Evolutionary conservation across 192 early-diverging fungal species (phyloP), one percentile per base, ranked within the genome.

Genomic region (Backusella mclennaniae): DNA sequence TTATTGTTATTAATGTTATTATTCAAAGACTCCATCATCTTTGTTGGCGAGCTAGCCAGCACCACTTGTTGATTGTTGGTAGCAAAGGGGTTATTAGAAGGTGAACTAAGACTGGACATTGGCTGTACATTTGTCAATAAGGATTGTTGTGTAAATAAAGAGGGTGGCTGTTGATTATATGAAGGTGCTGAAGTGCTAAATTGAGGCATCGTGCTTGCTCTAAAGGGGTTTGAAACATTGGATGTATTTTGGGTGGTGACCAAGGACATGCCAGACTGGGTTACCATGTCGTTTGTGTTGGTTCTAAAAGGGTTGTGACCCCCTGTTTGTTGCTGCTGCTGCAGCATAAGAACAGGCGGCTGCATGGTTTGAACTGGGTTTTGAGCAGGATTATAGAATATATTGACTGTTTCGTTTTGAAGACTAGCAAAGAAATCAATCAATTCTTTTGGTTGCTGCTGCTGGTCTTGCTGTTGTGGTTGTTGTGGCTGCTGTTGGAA

Each of bases 361-460:
- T 71, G 42, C 15, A 42, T 42, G n/a, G 33, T 44, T 59, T 76
- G 66, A 31, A 69, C 33, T 19, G 19, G 49, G 7, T 71, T 68
- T 36, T 59, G 67, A 15, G 67, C 71, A 9, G 77, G 39, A 31
- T 73, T 67, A 56, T 73, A 52, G 44, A 74, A 79, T 23, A 73
- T 73, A 41, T 66, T 68, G 9, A 68, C 73, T 15, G 69, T 73
- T 35, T 82, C 80, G 39, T 78, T 77, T 66, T 77, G 73, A 6
- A 82, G 69, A 56, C 76, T 75, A 21, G 73, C 31, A 66, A 82
- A 82, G 73, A 82, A 82, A 44, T 82, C 80, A 14, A 77, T 63
- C 29, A 77, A 35, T 59, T 81, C 71, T 23, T 77, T 76, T 41
- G 80, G 80, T 36, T 76, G 80, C 31, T 73, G 67, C 15, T 53